Conservation (phyloP, 2,329 filamentous ascomycete genomes). For the Coniochaeta hoffmannii region DNA sequence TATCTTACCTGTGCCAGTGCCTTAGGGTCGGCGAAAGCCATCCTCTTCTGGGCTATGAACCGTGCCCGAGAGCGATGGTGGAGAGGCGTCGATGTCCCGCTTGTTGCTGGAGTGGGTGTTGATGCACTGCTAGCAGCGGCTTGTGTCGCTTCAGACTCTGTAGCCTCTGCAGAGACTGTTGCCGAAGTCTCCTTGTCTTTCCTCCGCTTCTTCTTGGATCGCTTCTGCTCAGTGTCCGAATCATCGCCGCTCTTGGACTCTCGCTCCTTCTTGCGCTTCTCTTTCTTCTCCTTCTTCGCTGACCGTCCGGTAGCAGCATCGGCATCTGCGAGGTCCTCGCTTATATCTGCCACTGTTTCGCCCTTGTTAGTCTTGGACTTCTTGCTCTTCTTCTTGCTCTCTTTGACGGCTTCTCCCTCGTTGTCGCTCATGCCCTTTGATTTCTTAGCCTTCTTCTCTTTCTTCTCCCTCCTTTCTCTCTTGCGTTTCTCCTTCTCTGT, state of each 20-base stretch:
- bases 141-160: not conserved
- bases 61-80: slow-evolving; percentile 71
- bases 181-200: slow-evolving; percentile 9
- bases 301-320: slow-evolving; percentile 21
- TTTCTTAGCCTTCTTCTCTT: slow-evolving; percentile 22
- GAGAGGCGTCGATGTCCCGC: slow-evolving; percentile 28
- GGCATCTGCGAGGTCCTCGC: slow-evolving; percentile 21
- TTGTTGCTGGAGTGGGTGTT: slow-evolving; percentile 38
- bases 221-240: slow-evolving; percentile 19
- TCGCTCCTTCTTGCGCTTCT: slow-evolving; percentile 31
- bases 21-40: slow-evolving; percentile 72
- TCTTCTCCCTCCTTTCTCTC: slow-evolving; percentile 30
- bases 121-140: slow-evolving; percentile 31
- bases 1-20: slow-evolving; percentile 73
- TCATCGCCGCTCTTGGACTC: slow-evolving; percentile 11
- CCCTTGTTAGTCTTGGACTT: not conserved
- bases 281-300: slow-evolving; percentile 42
- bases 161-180: not conserved
- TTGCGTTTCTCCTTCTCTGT: slow-evolving; percentile 17
- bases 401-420: slow-evolving; percentile 22
- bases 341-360: slow-evolving; percentile 25
- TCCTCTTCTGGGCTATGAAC: slow-evolving; percentile 82
- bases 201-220: slow-evolving; percentile 15
- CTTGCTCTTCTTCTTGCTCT: slow-evolving; percentile 18
- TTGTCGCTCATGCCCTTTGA: slow-evolving; percentile 23